phyloP scores from a whole-genome alignment of 805 yeast species.

The Candida wancherniae region DNA sequence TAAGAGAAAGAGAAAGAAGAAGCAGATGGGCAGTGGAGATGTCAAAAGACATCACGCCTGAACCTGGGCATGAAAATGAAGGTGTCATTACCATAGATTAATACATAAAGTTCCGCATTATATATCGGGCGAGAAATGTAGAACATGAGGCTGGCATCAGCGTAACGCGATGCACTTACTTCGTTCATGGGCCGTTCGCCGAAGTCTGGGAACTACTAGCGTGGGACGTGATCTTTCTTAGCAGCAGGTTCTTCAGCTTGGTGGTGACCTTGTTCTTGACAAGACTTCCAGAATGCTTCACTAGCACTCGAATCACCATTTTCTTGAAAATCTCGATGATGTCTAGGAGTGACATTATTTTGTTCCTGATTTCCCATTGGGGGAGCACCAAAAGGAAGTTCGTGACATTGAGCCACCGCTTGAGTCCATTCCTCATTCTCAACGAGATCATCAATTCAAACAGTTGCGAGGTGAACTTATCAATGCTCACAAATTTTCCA shows the following conservation, averaged over 20 bases:
- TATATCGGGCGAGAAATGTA: too few species aligned
- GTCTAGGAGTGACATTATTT: slow-evolving; percentile 32
- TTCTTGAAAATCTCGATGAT: slow-evolving; percentile 31
- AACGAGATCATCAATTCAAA: slow-evolving; percentile 32
- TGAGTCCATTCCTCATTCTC: slow-evolving; percentile 30
- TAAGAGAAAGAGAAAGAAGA: slow-evolving; percentile 32
- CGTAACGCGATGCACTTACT: too few species aligned
- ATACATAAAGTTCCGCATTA: too few species aligned
- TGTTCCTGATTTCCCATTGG: slow-evolving; percentile 26
- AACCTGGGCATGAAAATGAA: too few species aligned
- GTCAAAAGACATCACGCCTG: slow-evolving; percentile 34
- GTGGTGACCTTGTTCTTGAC: slow-evolving; percentile 28
- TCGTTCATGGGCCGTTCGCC: too few species aligned
- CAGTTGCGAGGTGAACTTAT: slow-evolving; percentile 35
- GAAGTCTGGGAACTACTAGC: too few species aligned
- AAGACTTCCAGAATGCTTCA: slow-evolving; percentile 34
- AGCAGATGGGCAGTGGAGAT: slow-evolving; percentile 33
- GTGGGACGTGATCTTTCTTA: slow-evolving; percentile 1
- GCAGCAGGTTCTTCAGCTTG: slow-evolving; percentile 5
- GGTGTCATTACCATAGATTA: too few species aligned
- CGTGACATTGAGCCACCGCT: slow-evolving; percentile 34
- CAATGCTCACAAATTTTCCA: slow-evolving; percentile 64
- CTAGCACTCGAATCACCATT: slow-evolving; percentile 26
- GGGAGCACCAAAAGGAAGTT: slow-evolving; percentile 33
- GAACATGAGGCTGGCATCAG: too few species aligned